These are phyloP conservation scores for Barbarea vulgaris DNA, from an alignment of 345 rosid genomes.

Conservation along the genomic window DNA sequence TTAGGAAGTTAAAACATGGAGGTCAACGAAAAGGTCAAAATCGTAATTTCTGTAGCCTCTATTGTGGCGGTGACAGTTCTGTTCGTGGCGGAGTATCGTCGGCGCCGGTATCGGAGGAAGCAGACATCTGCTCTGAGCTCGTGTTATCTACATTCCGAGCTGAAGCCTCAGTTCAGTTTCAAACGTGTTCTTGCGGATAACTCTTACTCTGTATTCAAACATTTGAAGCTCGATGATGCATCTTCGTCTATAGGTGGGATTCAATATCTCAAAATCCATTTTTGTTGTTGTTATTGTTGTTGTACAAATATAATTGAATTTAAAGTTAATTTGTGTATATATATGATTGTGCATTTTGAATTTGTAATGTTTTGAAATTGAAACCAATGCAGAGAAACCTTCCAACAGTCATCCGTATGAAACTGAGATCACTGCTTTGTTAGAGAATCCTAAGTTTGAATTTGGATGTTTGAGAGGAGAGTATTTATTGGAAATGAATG, in stretches of 20 bases:
- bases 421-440: constrained; percentile 54
- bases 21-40: constrained; percentile 43
- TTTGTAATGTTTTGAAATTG: constrained; percentile 15
- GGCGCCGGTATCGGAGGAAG: constrained; percentile 50
- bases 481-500: constrained; percentile 47
- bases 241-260: constrained; percentile 30
- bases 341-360: neutral
- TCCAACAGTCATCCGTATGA: constrained; percentile 65
- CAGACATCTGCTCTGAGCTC: constrained; percentile 39
- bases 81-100: constrained; percentile 44
- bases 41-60: constrained; percentile 53
- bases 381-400: constrained; percentile 49
- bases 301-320: neutral
- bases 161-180: constrained; percentile 68
- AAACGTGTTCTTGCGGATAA: constrained; percentile 85
- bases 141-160: constrained; percentile 73
- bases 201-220: constrained; percentile 79
- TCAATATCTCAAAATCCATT: neutral
- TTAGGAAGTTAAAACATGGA: constrained; percentile 40
- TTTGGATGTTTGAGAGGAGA: constrained; percentile 40
- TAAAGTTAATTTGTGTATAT: neutral
- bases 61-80: constrained; percentile 54
- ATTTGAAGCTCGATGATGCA: constrained; percentile 47
- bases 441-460: constrained; percentile 52
- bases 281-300: neutral